Conservation (phyloP, 352 stramenopile genomes). For the Globisporangium parvum region DNA sequence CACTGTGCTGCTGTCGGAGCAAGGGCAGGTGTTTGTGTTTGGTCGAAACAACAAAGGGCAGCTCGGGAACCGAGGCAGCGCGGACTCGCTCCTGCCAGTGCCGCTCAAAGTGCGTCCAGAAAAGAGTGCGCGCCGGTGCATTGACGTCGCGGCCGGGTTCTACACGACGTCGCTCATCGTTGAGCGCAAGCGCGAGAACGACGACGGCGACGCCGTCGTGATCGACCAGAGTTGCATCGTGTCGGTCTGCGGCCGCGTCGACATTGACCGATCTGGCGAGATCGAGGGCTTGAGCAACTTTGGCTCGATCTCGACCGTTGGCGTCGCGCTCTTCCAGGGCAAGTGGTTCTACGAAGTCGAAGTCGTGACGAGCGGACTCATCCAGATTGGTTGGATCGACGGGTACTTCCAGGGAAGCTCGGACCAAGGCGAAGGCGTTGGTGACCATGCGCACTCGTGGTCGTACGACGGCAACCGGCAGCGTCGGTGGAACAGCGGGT, state of each 20-base stretch:
- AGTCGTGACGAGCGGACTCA: conserved; percentile 85
- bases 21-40: conserved; percentile 82
- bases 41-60: conserved; percentile 88
- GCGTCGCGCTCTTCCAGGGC: conserved; percentile 64
- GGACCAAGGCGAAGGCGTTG: conserved; percentile 88
- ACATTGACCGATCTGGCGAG: conserved; percentile 83
- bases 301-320: conserved; percentile 73
- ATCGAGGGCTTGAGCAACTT: conserved; percentile 88
- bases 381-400: conserved; percentile 93
- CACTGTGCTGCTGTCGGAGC: conserved; percentile 76
- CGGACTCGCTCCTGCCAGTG: conserved; percentile 75
- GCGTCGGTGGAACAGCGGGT: conserved; percentile 88
- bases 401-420: conserved; percentile 88
- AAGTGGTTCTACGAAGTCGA: conserved; percentile 95
- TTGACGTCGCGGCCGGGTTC: conserved; percentile 81
- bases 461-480: conserved; percentile 91
- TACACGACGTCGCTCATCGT: conserved; percentile 86
- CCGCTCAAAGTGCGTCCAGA: conserved; percentile 78
- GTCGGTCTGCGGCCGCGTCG: conserved; percentile 70
- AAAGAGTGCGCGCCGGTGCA: conserved; percentile 66
- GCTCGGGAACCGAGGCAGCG: conserved; percentile 77
- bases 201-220: conserved; percentile 53
- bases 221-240: conserved; percentile 64
- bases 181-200: conserved; percentile 78
- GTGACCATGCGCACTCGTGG: conserved; percentile 90